These are phyloP conservation scores for Scutellaria minor DNA, from an alignment of 257 asterid genomes.

Conservation along the genomic window DNA sequence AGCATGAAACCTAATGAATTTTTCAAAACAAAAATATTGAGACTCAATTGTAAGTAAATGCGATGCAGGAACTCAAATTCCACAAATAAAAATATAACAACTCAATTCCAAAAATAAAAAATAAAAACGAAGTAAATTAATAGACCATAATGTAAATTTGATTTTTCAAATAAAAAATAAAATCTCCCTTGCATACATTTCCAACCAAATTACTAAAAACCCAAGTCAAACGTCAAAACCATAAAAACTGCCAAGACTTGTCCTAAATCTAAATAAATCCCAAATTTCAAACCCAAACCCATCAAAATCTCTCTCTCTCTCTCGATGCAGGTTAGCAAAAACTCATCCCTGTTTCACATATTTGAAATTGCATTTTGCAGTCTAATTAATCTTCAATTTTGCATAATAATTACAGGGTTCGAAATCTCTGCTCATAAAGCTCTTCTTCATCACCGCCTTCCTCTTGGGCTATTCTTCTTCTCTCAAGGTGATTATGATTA, in stretches of 20 bases:
- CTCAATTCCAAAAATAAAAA: too few species aligned
- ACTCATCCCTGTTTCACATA: not conserved
- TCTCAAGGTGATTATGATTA: constrained; percentile 45
- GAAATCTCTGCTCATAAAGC: constrained; percentile 24
- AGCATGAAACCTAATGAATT: constrained; percentile 73
- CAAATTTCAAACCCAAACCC: not conserved
- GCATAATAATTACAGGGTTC: constrained; percentile 35
- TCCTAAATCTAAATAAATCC: not conserved
- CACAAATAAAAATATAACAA: too few species aligned
- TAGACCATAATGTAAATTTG: too few species aligned
- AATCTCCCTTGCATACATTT: too few species aligned
- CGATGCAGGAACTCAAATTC: too few species aligned
- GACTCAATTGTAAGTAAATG: too few species aligned
- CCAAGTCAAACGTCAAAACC: not conserved
- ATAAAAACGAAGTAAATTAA: too few species aligned
- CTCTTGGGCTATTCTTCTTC: constrained; percentile 40
- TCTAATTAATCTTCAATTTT: not conserved
- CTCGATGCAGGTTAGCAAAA: constrained; percentile 39
- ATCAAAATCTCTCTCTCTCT: not conserved
- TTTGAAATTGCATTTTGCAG: not conserved
- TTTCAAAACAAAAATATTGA: too few species aligned
- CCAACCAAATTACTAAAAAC: not conserved
- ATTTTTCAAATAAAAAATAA: too few species aligned
- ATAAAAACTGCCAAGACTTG: not conserved
- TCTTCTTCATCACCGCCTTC: constrained; percentile 41